Percentiles rank a stretch among this genome's conserved stretches.
Evolutionary conservation across 345 rosid species (phyloP).

Genomic region (Schrenkiella parvula): DNA sequence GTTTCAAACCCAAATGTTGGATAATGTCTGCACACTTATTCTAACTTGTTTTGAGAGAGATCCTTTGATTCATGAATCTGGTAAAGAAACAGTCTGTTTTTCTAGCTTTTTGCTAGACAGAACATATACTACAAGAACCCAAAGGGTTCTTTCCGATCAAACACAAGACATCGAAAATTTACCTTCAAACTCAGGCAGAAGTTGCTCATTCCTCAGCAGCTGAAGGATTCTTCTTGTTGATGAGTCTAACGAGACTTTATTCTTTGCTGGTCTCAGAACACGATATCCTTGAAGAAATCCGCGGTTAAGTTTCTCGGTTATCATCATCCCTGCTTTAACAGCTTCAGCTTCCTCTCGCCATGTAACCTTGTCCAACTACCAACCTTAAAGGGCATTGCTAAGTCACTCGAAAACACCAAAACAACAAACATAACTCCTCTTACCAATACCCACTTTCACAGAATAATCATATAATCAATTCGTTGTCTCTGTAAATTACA

Average conservation of each 20-base stretch:
- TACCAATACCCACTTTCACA: too few relatives aligned
- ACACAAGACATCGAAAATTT: not conserved
- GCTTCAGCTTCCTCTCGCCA: too few relatives aligned
- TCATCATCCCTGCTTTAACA: too few relatives aligned
- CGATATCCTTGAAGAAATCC: constrained; percentile 68
- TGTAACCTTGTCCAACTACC: constrained; percentile 35
- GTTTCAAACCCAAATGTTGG: not conserved
- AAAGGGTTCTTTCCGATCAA: not conserved
- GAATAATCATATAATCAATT: too few relatives aligned
- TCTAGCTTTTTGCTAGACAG: not conserved
- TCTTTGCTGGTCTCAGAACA: constrained; percentile 64
- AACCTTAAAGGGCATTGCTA: too few relatives aligned
- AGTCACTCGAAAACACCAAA: too few relatives aligned
- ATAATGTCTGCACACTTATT: not conserved
- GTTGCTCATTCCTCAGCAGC: constrained; percentile 36
- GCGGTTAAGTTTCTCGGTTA: constrained; percentile 55
- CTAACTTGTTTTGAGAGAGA: not conserved
- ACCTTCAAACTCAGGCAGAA: constrained; percentile 38
- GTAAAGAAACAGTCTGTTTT: not conserved
- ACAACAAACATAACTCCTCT: too few relatives aligned
- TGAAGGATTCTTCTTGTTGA: constrained; percentile 34
- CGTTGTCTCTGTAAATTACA: too few relatives aligned
- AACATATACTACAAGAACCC: not conserved
- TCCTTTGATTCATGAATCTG: not conserved
- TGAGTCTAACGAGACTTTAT: too few relatives aligned